Percentiles rank a stretch among this genome's conserved stretches.
Conservation (phyloP, 257 asterid species). For the Plantago major region DNA sequence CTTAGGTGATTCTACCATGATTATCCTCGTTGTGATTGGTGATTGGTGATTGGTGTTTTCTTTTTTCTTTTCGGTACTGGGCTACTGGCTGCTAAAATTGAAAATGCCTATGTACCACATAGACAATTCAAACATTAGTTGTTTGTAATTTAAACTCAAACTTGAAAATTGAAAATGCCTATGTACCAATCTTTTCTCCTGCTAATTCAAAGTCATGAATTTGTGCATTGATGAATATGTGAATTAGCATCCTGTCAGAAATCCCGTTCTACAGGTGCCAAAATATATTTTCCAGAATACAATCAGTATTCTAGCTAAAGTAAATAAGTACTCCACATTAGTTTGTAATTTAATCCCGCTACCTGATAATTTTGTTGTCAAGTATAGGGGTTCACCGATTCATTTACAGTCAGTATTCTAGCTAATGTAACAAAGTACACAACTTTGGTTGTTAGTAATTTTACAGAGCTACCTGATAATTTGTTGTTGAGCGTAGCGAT, state of each 20-base stretch:
- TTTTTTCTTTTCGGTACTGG: too few species aligned
- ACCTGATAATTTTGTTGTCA: background rate
- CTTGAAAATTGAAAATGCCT: too few species aligned
- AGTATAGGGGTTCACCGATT: background rate
- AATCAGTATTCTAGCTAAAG: background rate
- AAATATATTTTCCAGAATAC: background rate
- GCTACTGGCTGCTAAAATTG: too few species aligned
- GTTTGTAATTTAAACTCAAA: too few species aligned
- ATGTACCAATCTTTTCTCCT: background rate
- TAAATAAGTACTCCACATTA: background rate
- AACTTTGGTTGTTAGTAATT: constrained; percentile 2
- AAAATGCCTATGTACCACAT: too few species aligned
- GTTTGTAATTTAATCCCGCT: constrained; percentile 8
- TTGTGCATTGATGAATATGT: background rate
- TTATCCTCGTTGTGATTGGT: too few species aligned
- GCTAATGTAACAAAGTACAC: background rate
- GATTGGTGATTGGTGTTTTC: too few species aligned
- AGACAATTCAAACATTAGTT: too few species aligned
- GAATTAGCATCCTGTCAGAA: background rate
- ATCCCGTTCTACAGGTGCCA: background rate
- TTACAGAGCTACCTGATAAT: background rate
- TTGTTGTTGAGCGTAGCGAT: constrained; percentile 1
- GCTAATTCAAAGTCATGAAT: background rate
- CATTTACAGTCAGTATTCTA: background rate
- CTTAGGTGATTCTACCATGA: too few species aligned